Evolutionary conservation across 2,329 filamentous ascomycete species (phyloP).

Genomic region (Diaporthe destruens): DNA sequence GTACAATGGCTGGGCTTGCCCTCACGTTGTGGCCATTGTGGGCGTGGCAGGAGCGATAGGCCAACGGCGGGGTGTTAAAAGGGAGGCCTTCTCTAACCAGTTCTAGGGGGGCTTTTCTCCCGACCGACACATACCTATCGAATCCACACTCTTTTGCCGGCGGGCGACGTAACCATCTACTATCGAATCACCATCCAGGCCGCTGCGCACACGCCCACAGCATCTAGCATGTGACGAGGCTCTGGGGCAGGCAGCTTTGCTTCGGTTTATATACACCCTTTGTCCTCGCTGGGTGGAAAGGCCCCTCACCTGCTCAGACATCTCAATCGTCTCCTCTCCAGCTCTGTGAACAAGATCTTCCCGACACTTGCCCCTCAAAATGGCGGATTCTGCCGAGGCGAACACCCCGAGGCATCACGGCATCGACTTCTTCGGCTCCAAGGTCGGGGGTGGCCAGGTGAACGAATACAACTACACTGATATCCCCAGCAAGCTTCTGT

Average conservation of each 20-base stretch:
- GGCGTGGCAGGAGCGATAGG: no score
- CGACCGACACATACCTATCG: no score
- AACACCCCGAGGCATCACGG: neutral
- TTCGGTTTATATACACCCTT: neutral
- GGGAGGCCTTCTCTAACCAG: no score
- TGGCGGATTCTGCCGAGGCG: neutral
- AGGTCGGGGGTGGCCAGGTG: constrained; percentile 66
- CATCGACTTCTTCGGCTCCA: constrained; percentile 66
- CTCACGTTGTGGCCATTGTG: constrained; percentile 1
- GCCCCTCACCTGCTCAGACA: neutral
- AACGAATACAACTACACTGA: constrained; percentile 73
- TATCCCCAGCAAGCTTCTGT: constrained; percentile 62
- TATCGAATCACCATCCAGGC: no score
- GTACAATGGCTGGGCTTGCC: neutral
- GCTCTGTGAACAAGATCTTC: neutral
- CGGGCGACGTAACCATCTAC: no score
- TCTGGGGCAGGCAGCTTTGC: neutral
- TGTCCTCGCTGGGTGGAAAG: neutral
- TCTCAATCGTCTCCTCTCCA: neutral
- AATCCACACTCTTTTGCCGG: no score
- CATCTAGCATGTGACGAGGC: constrained; percentile 21
- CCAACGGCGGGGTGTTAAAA: no score
- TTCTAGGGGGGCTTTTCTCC: no score
- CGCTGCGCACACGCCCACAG: neutral
- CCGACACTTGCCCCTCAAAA: neutral